Evolutionary conservation across 106 monocot genomes (phyloP).

Genomic region (Allium sativum): DNA sequence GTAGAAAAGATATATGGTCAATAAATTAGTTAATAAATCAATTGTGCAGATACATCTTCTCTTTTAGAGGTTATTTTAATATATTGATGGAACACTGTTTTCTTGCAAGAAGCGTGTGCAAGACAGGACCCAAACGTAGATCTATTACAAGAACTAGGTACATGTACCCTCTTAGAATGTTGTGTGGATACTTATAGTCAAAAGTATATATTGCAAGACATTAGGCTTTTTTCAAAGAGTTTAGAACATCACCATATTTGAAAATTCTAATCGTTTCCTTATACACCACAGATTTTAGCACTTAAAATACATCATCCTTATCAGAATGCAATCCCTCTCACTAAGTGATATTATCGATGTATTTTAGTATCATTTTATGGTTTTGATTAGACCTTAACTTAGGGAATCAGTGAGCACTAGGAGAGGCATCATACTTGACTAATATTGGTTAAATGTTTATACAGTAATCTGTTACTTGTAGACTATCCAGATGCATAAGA

Average conservation of each 20-base stretch:
- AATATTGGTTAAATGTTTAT: too few species aligned
- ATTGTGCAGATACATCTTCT: too few species aligned
- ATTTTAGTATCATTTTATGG: neutral
- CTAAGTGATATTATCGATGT: too few species aligned
- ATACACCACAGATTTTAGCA: conserved; percentile 13
- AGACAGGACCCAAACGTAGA: too few species aligned
- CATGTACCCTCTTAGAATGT: too few species aligned
- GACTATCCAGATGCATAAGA: conserved; percentile 2
- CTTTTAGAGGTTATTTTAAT: too few species aligned
- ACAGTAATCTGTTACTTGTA: neutral
- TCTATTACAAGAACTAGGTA: too few species aligned
- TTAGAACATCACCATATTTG: conserved; percentile 7
- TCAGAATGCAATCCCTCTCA: neutral
- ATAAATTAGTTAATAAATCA: too few species aligned
- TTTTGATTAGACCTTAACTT: conserved; percentile 11
- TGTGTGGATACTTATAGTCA: conserved; percentile 8
- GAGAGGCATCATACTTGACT: neutral
- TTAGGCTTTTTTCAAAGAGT: conserved; percentile 14
- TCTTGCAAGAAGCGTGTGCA: too few species aligned
- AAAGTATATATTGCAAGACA: conserved; percentile 4
- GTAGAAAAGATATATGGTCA: too few species aligned
- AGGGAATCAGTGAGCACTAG: conserved; percentile 10
- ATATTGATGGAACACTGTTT: too few species aligned
- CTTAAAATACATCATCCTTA: neutral
- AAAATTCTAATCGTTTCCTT: conserved; percentile 14